Percentiles rank a stretch among this genome's conserved stretches.
Conservation (phyloP, 2,329 filamentous ascomycete species). For the Colletotrichum sp. region DNA sequence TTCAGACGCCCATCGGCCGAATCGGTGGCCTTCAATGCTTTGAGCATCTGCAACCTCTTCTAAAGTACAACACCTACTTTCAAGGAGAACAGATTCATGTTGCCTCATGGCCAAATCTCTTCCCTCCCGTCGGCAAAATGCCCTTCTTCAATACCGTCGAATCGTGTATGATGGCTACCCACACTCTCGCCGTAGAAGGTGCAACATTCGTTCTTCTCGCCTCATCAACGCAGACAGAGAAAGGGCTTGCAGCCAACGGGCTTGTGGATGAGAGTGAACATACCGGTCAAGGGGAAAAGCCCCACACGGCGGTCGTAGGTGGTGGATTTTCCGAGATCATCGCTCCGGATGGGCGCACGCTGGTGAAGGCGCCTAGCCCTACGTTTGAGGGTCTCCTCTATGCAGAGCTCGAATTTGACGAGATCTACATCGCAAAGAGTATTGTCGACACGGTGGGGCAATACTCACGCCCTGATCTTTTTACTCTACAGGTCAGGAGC, state of each 20-base stretch:
- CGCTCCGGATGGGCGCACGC: neutral
- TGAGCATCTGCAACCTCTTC: neutral
- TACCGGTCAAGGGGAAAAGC: neutral
- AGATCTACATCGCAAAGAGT: neutral
- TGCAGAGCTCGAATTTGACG: neutral
- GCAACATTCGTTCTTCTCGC: neutral
- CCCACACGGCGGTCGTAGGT: neutral
- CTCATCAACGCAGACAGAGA: neutral
- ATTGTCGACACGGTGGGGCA: neutral
- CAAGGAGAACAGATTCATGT: neutral
- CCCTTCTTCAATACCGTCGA: neutral
- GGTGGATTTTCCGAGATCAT: neutral
- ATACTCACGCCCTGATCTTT: neutral
- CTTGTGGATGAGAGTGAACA: neutral
- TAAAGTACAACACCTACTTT: neutral
- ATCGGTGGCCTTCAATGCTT: neutral
- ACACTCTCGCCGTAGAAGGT: neutral
- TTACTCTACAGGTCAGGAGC: neutral
- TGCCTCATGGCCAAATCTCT: neutral
- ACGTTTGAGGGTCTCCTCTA: neutral
- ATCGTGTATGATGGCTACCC: neutral
- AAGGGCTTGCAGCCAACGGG: neutral
- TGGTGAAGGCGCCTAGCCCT: neutral
- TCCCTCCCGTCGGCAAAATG: neutral
- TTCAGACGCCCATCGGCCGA: neutral